Percentiles rank a stretch among this genome's conserved stretches.
Conservation (phyloP, 2,329 filamentous ascomycete genomes). For the Dichotomopilus funicola region DNA sequence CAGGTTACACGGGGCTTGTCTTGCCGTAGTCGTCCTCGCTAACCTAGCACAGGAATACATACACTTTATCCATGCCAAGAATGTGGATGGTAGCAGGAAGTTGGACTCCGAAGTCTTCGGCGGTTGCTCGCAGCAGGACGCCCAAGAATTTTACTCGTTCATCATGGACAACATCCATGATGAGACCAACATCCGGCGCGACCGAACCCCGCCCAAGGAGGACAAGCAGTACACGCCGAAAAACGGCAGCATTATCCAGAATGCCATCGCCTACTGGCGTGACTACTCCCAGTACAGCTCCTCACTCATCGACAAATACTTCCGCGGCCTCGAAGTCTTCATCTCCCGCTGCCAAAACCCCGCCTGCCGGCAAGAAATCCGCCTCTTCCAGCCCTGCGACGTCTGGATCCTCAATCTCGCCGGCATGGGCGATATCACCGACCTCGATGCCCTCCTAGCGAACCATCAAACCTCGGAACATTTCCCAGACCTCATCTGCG, state of each 20-base stretch:
- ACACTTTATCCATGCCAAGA: slow-evolving; percentile 50
- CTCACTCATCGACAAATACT: slow-evolving; percentile 73
- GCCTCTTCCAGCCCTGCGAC: slow-evolving; percentile 43
- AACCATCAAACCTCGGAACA: slow-evolving; percentile 63
- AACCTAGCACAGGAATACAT: slow-evolving; percentile 50
- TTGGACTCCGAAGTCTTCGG: slow-evolving; percentile 54
- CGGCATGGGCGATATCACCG: slow-evolving; percentile 24
- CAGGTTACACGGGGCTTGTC: too few species aligned
- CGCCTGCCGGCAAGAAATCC: slow-evolving; percentile 43
- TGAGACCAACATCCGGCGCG: slow-evolving; percentile 65
- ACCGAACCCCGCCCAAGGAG: slow-evolving; percentile 30
- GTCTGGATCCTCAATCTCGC: slow-evolving; percentile 42
- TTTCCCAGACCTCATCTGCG: slow-evolving; percentile 65
- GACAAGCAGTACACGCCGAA: slow-evolving; percentile 13
- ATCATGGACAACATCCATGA: slow-evolving; percentile 75
- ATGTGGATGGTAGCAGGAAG: slow-evolving; percentile 23
- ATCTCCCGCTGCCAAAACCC: slow-evolving; percentile 61
- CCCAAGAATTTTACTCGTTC: slow-evolving; percentile 83
- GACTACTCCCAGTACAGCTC: slow-evolving; percentile 62
- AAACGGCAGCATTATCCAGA: slow-evolving; percentile 37
- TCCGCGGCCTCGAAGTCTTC: slow-evolving; percentile 69
- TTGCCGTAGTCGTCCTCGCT: neutral
- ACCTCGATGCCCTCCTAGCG: slow-evolving; percentile 58
- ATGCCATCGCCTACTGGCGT: slow-evolving; percentile 69
- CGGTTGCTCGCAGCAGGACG: slow-evolving; percentile 76